A percentile compares a stretch with the other conserved stretches of the same genome.
These are phyloP conservation scores for Yamadazyma friedrichii DNA, from an alignment of 1,139 yeast genomes.

Conservation along the genomic window DNA sequence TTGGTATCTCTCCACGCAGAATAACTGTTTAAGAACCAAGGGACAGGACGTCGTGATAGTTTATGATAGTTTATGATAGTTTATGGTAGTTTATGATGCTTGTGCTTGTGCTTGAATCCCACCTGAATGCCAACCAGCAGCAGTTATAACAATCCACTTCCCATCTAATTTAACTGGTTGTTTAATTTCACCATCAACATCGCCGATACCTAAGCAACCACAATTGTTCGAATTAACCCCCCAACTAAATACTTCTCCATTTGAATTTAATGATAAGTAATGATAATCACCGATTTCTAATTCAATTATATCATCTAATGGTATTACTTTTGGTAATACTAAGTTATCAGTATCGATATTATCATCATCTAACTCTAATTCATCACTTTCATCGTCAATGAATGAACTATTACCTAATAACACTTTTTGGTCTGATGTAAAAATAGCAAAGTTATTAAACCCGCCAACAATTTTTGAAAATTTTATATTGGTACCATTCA, in stretches of 20 bases:
- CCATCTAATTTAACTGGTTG: constrained; percentile 47
- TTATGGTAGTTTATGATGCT: background rate
- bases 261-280: constrained; percentile 55
- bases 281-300: constrained; percentile 78
- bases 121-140: constrained; percentile 84
- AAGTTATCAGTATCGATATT: constrained; percentile 16
- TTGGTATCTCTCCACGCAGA: no score
- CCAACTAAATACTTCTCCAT: constrained; percentile 68
- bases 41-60: no score
- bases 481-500: constrained; percentile 15
- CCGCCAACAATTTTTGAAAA: constrained; percentile 52
- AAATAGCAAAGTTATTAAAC: constrained; percentile 49
- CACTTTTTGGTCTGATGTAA: constrained; percentile 47
- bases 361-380: background rate
- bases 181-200: constrained; percentile 23
- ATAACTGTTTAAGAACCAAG: no score
- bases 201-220: constrained; percentile 74
- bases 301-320: constrained; percentile 43
- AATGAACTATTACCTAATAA: constrained; percentile 36
- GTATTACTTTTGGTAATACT: constrained; percentile 32
- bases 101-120: constrained; percentile 24
- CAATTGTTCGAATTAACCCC: constrained; percentile 62
- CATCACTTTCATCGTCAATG: constrained; percentile 10
- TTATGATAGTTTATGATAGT: background rate
- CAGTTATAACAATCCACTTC: constrained; percentile 52